phyloP scores from a whole-genome alignment of 345 rosid species.

The Cochlearia excelsa region DNA sequence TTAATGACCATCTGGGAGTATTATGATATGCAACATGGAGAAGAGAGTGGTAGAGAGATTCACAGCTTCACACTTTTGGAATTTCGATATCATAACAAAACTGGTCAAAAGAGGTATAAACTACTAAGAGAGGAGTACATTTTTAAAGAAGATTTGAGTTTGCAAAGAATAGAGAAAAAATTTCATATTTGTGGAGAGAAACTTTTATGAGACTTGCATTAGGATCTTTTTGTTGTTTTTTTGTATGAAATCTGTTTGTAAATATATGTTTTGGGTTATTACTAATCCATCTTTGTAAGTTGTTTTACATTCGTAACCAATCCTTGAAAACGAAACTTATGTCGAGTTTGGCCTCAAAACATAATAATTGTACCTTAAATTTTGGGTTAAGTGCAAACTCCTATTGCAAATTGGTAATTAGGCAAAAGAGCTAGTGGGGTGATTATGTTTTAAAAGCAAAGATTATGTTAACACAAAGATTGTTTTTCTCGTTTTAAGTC shows the following conservation, averaged over 20 bases:
- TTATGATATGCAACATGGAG: slow-evolving; percentile 14
- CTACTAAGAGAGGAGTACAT: slow-evolving; percentile 16
- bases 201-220: slow-evolving; percentile 23
- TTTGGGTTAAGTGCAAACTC: slow-evolving; percentile 14
- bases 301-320: background rate
- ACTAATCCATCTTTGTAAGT: slow-evolving; percentile 21
- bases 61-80: slow-evolving; percentile 10
- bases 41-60: slow-evolving; percentile 13
- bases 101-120: slow-evolving; percentile 20
- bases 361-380: slow-evolving; percentile 14
- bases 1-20: slow-evolving; percentile 3
- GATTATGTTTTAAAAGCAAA: background rate
- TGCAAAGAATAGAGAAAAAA: slow-evolving; percentile 12
- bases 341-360: background rate
- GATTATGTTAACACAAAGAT: background rate
- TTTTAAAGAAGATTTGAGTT: slow-evolving; percentile 22
- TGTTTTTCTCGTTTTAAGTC: background rate
- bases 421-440: slow-evolving; percentile 2
- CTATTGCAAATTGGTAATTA: slow-evolving; percentile 29
- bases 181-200: slow-evolving; percentile 27
- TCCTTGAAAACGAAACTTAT: background rate
- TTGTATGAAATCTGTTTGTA: slow-evolving; percentile 25
- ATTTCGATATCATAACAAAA: slow-evolving; percentile 9
- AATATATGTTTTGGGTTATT: slow-evolving; percentile 16
- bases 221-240: slow-evolving; percentile 6